phyloP scores from a whole-genome alignment of 805 yeast species.

The Metschnikowia amazonensis region DNA sequence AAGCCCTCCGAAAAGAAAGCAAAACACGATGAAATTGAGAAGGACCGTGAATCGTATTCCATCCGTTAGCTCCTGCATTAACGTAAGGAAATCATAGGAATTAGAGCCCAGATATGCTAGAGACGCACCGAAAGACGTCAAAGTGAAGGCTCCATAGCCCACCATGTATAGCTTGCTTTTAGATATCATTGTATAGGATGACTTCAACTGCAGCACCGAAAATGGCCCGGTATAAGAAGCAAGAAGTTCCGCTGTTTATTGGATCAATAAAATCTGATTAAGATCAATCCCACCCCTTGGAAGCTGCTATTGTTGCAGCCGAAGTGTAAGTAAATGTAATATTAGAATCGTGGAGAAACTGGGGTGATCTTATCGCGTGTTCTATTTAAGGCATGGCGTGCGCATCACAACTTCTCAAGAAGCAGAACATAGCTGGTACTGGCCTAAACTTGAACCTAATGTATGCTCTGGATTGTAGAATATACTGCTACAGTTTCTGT shows the following conservation, averaged over 20 bases:
- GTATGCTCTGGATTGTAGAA: not conserved
- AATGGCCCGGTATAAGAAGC: not conserved
- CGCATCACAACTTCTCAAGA: not conserved
- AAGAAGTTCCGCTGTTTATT: not conserved
- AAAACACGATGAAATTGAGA: conserved; percentile 17
- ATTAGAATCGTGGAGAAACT: not conserved
- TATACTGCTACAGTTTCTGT: not conserved
- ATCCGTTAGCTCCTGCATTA: conserved; percentile 17
- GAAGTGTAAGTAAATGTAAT: not conserved
- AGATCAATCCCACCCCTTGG: too few species aligned
- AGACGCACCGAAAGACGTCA: conserved; percentile 10
- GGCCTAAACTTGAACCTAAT: not conserved
- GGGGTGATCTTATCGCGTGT: conserved; percentile 11
- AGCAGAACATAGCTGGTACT: not conserved
- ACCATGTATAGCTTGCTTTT: conserved; percentile 1
- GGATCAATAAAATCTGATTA: not conserved
- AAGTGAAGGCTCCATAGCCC: conserved; percentile 15
- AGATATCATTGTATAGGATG: not conserved
- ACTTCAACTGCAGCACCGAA: not conserved
- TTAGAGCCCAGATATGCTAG: conserved; percentile 12
- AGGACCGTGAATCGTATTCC: conserved; percentile 14
- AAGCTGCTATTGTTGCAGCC: not conserved
- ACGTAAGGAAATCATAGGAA: conserved; percentile 14
- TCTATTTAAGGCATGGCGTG: conserved; percentile 4
- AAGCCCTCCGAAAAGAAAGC: conserved; percentile 18